Base-by-base conservation (phyloP, 352 stramenopile species). In the Phytophthora europaea region DNA sequence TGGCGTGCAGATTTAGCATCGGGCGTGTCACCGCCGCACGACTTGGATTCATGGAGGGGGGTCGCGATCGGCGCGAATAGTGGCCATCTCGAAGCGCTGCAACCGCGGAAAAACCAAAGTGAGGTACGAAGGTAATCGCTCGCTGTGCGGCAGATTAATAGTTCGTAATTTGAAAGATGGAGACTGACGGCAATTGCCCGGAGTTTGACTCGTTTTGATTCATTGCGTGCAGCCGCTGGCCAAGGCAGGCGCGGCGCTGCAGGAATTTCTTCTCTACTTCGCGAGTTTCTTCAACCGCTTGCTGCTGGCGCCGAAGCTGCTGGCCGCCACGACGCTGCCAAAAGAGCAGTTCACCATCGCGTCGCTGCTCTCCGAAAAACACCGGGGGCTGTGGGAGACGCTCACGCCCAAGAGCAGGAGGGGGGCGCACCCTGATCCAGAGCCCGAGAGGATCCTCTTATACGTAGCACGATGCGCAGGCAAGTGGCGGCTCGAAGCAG, bases 301-400 rank as follows among this genome's bases (percentile, higher is more conserved):
- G 36, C 66, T 95, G 54, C 67, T 97, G 55, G 76, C 91, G 18
- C 88, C 90, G 0, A 84, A 94, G 65, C 80, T 95, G 20, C 67
- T 95, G 40, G 72, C 82, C 16, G 82, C 90, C 58, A 89, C 85
- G 15, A 95, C 85, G 53, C 65, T 90, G 36, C 70, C 95, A 33
- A 97, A 95, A 54, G 87, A 95, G 66, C 82, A 95, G 53, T 94
- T 95, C 52, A 94, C 87, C 6, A 71, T 95, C 51, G 82, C 78
- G 3, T 86, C 85, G 2, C 72, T 95, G 60, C 62, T 95, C 13
- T 95, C 92, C 58, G 83, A 92, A 51, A 97, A 95, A 72, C 95
- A 88, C 67, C 79, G 85, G 7, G 56, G 84, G 54, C 67, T 95
- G 33, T 95, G 85, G 86, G 79, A 77, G 31, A 75, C 75, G 18